Conservation (phyloP, 768 basidiomycete species). For the Pholiota microspora region DNA sequence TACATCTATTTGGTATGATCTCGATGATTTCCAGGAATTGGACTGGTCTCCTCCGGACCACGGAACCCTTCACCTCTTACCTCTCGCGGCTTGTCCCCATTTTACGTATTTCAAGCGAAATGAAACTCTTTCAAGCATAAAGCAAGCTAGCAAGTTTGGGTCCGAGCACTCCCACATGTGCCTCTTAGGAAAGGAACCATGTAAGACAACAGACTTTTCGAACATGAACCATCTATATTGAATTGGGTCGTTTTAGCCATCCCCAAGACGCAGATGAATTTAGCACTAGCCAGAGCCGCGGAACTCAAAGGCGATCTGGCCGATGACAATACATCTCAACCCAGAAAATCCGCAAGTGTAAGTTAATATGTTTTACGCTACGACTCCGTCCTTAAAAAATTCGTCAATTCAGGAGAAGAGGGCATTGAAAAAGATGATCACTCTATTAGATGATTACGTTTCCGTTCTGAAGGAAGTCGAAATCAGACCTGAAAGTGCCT, state of each 20-base stretch:
- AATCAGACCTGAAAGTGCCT: conserved; percentile 14
- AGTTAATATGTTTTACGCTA: not conserved
- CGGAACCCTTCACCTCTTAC: conserved; percentile 68
- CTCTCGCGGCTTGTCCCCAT: conserved; percentile 74
- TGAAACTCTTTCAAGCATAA: conserved; percentile 36
- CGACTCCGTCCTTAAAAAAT: not conserved
- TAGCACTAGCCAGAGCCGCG: conserved; percentile 53
- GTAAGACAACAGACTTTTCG: conserved; percentile 37
- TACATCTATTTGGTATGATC: conserved; percentile 68
- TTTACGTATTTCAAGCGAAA: conserved; percentile 79
- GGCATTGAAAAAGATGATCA: conserved; percentile 43
- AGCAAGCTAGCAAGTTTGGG: conserved; percentile 76
- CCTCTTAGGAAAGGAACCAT: conserved; percentile 67
- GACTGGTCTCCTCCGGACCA: conserved; percentile 55
- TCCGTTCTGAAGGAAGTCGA: conserved; percentile 49
- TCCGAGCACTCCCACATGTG: conserved; percentile 82
- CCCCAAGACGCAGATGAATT: conserved; percentile 58
- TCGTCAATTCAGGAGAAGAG: conserved; percentile 12
- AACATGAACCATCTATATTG: not conserved
- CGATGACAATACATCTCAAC: conserved; percentile 1
- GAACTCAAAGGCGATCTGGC: conserved; percentile 37
- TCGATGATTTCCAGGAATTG: conserved; percentile 80
- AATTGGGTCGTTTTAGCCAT: conserved; percentile 43
- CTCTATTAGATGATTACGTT: conserved; percentile 61
- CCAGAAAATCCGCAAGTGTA: conserved; percentile 10